Evolutionary conservation across 805 yeast species (phyloP).

Genomic region (Candida silvicultrix): DNA sequence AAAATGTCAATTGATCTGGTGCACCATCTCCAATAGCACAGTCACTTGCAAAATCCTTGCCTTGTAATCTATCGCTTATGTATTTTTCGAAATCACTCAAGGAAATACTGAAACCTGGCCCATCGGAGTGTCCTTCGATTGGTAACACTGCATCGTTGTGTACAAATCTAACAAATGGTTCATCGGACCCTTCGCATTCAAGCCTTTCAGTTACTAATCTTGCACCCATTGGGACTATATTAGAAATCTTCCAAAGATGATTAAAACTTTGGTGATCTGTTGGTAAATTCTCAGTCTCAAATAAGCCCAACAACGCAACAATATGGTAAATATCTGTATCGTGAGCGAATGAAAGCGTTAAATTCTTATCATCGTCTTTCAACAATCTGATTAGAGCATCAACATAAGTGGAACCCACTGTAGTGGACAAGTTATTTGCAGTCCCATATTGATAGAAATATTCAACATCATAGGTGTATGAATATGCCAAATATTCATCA

Average conservation of each 20-base stretch:
- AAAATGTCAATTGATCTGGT: slow-evolving; percentile 21
- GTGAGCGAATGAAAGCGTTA: slow-evolving; percentile 45
- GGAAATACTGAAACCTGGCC: slow-evolving; percentile 41
- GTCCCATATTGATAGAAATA: slow-evolving; percentile 44
- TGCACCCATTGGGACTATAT: slow-evolving; percentile 48
- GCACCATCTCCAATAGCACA: slow-evolving; percentile 8
- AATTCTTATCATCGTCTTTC: slow-evolving; percentile 29
- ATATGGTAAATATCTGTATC: slow-evolving; percentile 48
- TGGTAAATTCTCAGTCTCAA: slow-evolving; percentile 32
- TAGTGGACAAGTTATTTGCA: slow-evolving; percentile 34
- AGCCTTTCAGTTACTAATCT: slow-evolving; percentile 40
- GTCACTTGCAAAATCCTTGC: slow-evolving; percentile 7
- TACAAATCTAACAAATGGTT: slow-evolving; percentile 34
- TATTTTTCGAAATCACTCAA: slow-evolving; percentile 19
- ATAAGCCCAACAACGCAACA: slow-evolving; percentile 42
- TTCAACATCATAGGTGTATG: slow-evolving; percentile 34
- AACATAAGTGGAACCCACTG: slow-evolving; percentile 38
- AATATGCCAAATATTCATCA: slow-evolving; percentile 39
- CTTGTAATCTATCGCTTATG: slow-evolving; percentile 8
- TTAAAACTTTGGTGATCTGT: slow-evolving; percentile 36
- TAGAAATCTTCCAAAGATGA: slow-evolving; percentile 38
- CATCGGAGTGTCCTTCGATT: slow-evolving; percentile 31
- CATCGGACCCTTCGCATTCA: slow-evolving; percentile 23
- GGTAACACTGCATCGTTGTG: slow-evolving; percentile 47
- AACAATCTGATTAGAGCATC: slow-evolving; percentile 41